A percentile compares a stretch with the other conserved stretches of the same genome.
Conservation (phyloP, 192 early-diverging fungal genomes). For the Rhizoclosmatium globosum region DNA sequence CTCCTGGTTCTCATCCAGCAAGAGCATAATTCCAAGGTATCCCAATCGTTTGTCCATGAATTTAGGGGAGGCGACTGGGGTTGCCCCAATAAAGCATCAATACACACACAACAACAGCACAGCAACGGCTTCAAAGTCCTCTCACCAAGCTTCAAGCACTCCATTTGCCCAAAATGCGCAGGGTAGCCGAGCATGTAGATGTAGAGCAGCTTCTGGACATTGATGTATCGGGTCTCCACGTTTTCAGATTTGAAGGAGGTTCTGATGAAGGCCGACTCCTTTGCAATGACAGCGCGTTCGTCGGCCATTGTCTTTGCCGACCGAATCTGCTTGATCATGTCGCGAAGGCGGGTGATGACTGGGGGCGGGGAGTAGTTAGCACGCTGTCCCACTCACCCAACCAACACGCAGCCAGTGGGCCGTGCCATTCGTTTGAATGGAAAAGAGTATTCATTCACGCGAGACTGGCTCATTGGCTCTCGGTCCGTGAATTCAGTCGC, state of each 20-base stretch:
- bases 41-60: constrained; percentile 98
- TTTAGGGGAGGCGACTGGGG: constrained; percentile 81
- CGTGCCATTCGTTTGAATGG: too few relatives aligned
- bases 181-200: constrained; percentile 99
- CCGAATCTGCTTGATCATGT: constrained; percentile 97
- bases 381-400: too few relatives aligned
- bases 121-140: neutral
- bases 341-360: constrained; percentile 64
- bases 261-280: constrained; percentile 94
- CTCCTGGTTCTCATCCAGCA: constrained; percentile 98
- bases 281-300: constrained; percentile 96
- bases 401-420: too few relatives aligned
- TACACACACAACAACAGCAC: neutral
- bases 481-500: too few relatives aligned
- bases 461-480: too few relatives aligned
- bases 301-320: constrained; percentile 98
- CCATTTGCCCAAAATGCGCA: constrained; percentile 99
- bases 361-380: too few relatives aligned
- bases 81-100: neutral
- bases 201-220: constrained; percentile 97
- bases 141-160: constrained; percentile 92
- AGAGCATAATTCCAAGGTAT: constrained; percentile 96
- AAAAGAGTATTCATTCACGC: too few relatives aligned
- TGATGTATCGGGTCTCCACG: constrained; percentile 87
- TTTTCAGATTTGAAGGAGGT: constrained; percentile 98